Conservation (phyloP, 805 yeast genomes). For the Starmerella lactis-condensi region DNA sequence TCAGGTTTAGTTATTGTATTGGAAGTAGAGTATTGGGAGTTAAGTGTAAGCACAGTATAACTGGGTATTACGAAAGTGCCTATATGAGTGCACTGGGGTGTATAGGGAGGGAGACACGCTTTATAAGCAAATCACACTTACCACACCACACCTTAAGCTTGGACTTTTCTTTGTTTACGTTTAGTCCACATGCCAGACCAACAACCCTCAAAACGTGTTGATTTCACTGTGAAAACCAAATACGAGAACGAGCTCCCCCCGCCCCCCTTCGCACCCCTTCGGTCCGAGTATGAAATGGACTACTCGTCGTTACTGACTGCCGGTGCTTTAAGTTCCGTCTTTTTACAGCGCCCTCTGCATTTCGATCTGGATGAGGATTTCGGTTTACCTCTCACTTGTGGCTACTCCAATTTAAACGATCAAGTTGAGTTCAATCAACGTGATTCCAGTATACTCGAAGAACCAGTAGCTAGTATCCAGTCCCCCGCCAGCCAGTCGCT, state of each 20-base stretch:
- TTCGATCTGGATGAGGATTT: conserved; percentile 40
- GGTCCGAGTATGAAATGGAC: conserved; percentile 37
- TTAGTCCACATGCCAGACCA: too few species aligned
- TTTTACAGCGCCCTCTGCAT: conserved; percentile 19
- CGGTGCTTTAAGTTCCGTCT: conserved; percentile 38
- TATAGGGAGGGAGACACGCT: too few species aligned
- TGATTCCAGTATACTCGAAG: conserved; percentile 59
- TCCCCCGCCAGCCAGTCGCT: neutral
- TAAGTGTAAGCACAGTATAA: too few species aligned
- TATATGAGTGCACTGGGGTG: too few species aligned
- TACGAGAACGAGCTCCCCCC: conserved; percentile 81
- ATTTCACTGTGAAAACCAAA: conserved; percentile 48
- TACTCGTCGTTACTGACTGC: conserved; percentile 33
- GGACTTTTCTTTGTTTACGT: too few species aligned
- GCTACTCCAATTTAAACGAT: conserved; percentile 33
- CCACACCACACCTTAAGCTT: too few species aligned
- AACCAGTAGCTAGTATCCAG: conserved; percentile 38
- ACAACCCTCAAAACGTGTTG: conserved; percentile 17
- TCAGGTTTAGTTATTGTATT: too few species aligned
- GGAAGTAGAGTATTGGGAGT: too few species aligned
- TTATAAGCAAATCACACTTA: too few species aligned
- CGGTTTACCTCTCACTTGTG: conserved; percentile 61
- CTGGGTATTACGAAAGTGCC: too few species aligned
- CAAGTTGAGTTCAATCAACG: conserved; percentile 48
- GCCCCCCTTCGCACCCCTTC: conserved; percentile 79